These are phyloP conservation scores for Wickerhamomyces chambardii DNA, from an alignment of 805 yeast species.

Conservation along the genomic window DNA sequence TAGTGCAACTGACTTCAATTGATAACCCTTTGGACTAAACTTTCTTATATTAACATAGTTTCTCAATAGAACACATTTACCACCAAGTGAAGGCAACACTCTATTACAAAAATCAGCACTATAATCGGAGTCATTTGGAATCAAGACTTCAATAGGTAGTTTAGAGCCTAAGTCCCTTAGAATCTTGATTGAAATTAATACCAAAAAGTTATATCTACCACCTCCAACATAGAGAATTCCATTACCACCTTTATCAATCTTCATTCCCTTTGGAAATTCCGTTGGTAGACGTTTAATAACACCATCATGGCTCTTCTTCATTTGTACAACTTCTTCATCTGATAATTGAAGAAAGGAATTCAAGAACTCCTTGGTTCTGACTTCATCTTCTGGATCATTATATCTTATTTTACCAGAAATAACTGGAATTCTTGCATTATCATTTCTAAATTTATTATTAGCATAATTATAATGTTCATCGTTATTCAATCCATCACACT, in stretches of 20 bases:
- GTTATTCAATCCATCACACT: slow-evolving; percentile 11
- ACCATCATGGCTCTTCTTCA: no score
- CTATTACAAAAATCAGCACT: slow-evolving; percentile 63
- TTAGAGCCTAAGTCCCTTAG: slow-evolving; percentile 53
- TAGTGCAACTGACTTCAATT: slow-evolving; percentile 64
- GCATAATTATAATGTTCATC: slow-evolving; percentile 2
- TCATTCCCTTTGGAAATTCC: no score
- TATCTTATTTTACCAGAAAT: no score
- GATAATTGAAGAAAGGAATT: no score
- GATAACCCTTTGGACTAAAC: slow-evolving; percentile 45
- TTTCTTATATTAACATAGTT: slow-evolving; percentile 30
- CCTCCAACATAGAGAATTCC: no score
- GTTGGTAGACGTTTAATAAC: no score
- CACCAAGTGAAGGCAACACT: slow-evolving; percentile 58
- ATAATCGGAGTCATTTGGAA: slow-evolving; percentile 63
- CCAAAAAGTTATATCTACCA: slow-evolving; percentile 14
- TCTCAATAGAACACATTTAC: slow-evolving; percentile 48
- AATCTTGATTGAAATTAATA: slow-evolving; percentile 38
- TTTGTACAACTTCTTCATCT: no score
- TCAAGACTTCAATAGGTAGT: slow-evolving; percentile 72
- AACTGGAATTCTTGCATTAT: no score
- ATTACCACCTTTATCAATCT: no score
- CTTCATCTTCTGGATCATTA: no score
- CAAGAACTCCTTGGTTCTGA: no score
- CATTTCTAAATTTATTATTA: no score